These are phyloP conservation scores for Clarireedia homoeocarpa DNA, from an alignment of 2,329 filamentous ascomycete genomes.

Conservation along the genomic window DNA sequence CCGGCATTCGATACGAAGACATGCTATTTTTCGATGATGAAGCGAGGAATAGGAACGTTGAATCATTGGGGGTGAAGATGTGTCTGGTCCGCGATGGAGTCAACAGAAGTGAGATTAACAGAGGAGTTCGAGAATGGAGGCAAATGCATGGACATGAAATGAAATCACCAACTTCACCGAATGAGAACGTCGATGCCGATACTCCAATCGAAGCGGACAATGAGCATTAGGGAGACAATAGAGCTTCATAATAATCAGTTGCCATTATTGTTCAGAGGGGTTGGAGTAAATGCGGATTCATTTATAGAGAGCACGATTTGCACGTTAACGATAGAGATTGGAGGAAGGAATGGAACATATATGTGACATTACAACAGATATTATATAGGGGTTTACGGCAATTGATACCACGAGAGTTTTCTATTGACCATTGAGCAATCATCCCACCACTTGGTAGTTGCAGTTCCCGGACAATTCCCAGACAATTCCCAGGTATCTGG, in stretches of 20 bases:
- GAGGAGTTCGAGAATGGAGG: conserved; percentile 75
- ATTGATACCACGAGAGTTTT: no score
- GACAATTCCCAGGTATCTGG: neutral
- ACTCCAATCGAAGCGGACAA: neutral
- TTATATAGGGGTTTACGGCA: no score
- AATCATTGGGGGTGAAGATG: conserved; percentile 59
- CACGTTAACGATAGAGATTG: no score
- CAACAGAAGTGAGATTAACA: conserved; percentile 67
- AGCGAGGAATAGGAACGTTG: conserved; percentile 74
- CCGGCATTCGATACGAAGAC: conserved; percentile 65
- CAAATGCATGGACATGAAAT: conserved; percentile 38
- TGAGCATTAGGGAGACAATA: neutral
- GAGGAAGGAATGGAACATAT: no score
- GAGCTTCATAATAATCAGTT: neutral
- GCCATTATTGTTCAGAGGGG: no score
- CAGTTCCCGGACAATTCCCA: no score
- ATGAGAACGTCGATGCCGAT: neutral
- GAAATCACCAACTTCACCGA: neutral
- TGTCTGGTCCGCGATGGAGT: conserved; percentile 74
- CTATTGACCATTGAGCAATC: no score
- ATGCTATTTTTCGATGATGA: conserved; percentile 98
- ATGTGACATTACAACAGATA: no score
- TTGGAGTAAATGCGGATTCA: no score
- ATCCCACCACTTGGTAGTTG: no score
- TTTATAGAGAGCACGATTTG: no score